Conservation (phyloP, 2,329 filamentous ascomycete genomes). For the Paecilomyces sp. region DNA sequence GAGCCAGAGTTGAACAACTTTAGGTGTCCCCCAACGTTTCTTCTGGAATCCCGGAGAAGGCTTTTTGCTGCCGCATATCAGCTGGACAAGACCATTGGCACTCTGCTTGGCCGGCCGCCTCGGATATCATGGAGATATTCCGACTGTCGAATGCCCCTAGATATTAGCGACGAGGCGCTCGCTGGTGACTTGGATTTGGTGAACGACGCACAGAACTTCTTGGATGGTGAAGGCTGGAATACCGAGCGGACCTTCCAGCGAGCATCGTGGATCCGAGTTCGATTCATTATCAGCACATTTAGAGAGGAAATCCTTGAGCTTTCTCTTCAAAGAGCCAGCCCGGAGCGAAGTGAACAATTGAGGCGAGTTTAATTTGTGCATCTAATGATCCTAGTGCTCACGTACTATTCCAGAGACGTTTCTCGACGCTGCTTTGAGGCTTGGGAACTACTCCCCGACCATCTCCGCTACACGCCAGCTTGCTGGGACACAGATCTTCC, state of each 20-base stretch:
- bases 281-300: not conserved
- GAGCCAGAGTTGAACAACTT: conserved; percentile 9
- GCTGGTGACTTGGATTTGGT: not conserved
- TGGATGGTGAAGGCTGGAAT: not conserved
- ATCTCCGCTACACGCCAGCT: not conserved
- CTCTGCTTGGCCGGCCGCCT: conserved; percentile 15
- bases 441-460: not conserved
- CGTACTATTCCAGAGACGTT: not conserved
- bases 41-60: conserved; percentile 17
- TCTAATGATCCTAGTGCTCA: not conserved
- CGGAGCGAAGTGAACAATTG: not conserved
- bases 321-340: not conserved
- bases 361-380: not conserved
- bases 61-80: conserved; percentile 19
- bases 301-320: not conserved
- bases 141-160: not conserved
- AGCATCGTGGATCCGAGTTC: not conserved
- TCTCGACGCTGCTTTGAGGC: not conserved
- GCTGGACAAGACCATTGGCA: conserved; percentile 21
- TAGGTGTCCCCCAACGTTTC: conserved; percentile 9
- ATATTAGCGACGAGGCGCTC: not conserved
- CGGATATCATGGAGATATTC: not conserved
- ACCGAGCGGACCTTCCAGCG: not conserved
- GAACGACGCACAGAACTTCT: not conserved
- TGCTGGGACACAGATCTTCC: conserved; percentile 3